Evolutionary conservation across 257 asterid genomes (phyloP).

Genomic region (Solanum paucissectum): DNA sequence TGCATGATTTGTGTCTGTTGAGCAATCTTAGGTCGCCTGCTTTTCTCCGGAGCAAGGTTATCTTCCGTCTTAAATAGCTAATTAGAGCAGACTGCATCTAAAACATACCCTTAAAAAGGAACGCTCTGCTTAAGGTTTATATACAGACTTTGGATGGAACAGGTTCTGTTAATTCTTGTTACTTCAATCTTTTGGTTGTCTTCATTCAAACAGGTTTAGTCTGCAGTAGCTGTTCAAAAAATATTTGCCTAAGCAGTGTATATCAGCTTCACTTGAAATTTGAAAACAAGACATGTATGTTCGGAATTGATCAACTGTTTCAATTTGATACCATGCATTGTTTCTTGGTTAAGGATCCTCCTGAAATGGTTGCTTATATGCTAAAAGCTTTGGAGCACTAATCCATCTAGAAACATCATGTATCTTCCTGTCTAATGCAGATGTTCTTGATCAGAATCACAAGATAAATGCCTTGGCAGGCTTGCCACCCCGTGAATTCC

Average conservation of each 20-base stretch:
- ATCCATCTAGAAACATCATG: not conserved
- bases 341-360: not conserved
- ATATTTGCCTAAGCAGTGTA: not conserved
- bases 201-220: not conserved
- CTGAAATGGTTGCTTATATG: not conserved
- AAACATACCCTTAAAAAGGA: not conserved
- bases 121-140: not conserved
- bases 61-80: not conserved
- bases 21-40: not conserved
- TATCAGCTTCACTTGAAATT: not conserved
- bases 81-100: not conserved
- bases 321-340: not conserved
- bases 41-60: not conserved
- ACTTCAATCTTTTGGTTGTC: not conserved
- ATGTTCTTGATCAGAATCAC: constrained; percentile 23
- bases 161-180: not conserved
- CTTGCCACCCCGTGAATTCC: constrained; percentile 34
- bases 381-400: not conserved
- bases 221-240: not conserved
- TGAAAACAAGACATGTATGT: not conserved
- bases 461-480: constrained; percentile 22
- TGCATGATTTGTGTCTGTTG: not conserved
- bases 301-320: not conserved
- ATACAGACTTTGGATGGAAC: not conserved
- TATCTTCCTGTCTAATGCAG: constrained; percentile 19